Evolutionary conservation across 345 rosid genomes (phyloP), one percentile per base, ranked within the genome.

Genomic region (Geranium brycei): DNA sequence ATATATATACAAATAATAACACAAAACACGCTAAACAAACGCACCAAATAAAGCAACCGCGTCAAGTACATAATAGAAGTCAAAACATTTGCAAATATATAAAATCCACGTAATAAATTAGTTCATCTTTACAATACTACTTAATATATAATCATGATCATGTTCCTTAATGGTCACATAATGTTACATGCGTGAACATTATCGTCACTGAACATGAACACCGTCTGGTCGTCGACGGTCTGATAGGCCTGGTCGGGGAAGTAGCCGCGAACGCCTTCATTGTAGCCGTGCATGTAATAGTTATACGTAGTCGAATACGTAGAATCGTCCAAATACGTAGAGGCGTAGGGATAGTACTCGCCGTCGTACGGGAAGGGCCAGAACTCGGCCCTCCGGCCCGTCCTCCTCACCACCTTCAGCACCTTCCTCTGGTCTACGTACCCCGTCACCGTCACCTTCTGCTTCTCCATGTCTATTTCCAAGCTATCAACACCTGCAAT

Each of bases 281-380:
- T 83, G 60, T 51, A 78, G 19, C 91, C 87, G 63, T 83, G 87
- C 38, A 55, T 71, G 77, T 81, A 78, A 63, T 76, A 83, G 64
- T 71, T 83, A 63, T 86, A 84, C 4, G 95, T 80, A 62, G 87
- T 47, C 12, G 76, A 59, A 56, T 69, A 71, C 4, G 80, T 77
- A 1, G 86, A 66, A 67, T 80, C 87, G 17, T 86, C 88, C 62
- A 83, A 64, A 69, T 80, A 75, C 13, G 56, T 81, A 16, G 80
- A 19, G 2, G 88, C 85, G 12, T 82, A 78, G 0, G 88, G 83
- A 66, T 86, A 83, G 71, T 87, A 88, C 71, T 91, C 91, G 62
- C 74, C 72, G 62, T 85, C 88, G 10, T 85, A 91, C 4, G 91
- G 87, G 68, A 76, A 87, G 2, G 98, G 95, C 98, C 96, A 91